A percentile compares a stretch with the other conserved stretches of the same genome.
These are phyloP conservation scores for Neopestalotiopsis sp. DNA, from an alignment of 2,329 filamentous ascomycete genomes.

Conservation along the genomic window DNA sequence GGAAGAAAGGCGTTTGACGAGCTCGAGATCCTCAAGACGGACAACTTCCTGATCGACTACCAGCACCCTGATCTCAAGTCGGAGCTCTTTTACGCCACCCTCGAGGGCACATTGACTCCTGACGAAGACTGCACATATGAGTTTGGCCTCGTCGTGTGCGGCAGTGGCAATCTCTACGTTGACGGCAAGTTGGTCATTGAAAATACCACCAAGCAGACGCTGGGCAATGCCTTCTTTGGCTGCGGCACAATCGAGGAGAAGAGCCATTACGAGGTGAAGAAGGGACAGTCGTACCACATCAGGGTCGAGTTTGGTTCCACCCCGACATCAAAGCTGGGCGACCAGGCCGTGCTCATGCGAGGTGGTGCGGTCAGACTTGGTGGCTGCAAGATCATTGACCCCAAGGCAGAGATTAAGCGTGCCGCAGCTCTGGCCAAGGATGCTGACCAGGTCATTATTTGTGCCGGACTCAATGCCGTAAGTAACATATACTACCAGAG, in stretches of 20 bases:
- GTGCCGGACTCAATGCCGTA: slow-evolving; percentile 72
- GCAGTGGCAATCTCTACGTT: slow-evolving; percentile 68
- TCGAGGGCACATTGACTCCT: slow-evolving; percentile 64
- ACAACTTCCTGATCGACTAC: slow-evolving; percentile 56
- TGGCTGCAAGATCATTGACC: slow-evolving; percentile 61
- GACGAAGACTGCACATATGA: slow-evolving; percentile 67
- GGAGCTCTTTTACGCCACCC: slow-evolving; percentile 61
- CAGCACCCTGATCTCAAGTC: slow-evolving; percentile 57
- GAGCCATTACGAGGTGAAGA: slow-evolving; percentile 60
- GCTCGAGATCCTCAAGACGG: slow-evolving; percentile 52
- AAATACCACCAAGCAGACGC: slow-evolving; percentile 67
- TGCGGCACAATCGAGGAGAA: slow-evolving; percentile 67
- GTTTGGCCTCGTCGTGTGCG: slow-evolving; percentile 69
- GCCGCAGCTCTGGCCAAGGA: slow-evolving; percentile 71
- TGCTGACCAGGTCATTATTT: slow-evolving; percentile 79
- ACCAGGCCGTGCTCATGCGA: slow-evolving; percentile 57
- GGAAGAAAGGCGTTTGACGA: slow-evolving; percentile 57
- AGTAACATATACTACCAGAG: too few relatives aligned
- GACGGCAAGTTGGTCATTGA: slow-evolving; percentile 68
- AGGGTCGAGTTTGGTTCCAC: slow-evolving; percentile 65
- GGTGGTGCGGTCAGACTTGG: slow-evolving; percentile 68
- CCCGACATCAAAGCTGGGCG: slow-evolving; percentile 59
- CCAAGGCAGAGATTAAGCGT: slow-evolving; percentile 64
- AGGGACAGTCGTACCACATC: slow-evolving; percentile 63
- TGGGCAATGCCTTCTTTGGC: slow-evolving; percentile 70